Evolutionary conservation across 306 rosid species (phyloP), one percentile per base, ranked within the genome.

Genomic region (Medicago ruthenica): DNA sequence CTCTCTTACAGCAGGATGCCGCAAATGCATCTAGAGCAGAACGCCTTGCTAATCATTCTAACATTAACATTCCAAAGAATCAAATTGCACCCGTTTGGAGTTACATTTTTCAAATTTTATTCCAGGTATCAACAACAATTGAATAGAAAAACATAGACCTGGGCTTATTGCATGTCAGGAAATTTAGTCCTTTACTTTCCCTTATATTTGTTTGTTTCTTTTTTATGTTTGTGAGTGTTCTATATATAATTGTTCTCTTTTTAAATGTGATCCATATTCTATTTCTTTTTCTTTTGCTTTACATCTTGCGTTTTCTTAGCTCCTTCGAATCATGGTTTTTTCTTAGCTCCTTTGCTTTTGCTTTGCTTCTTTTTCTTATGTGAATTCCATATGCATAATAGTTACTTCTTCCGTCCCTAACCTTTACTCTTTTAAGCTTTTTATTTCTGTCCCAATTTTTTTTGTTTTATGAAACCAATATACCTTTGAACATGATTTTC

Each of bases 51-150:
- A 80, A n/a, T n/a, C n/a, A 82, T 74, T 55, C 80, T 34, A 42
- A 11, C 6, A 53, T 40, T 48, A 77, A 69, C 58, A 64, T 36
- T 15, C 71, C 14, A 51, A 51, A 72, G 45, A 75, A 50, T 63
- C 80, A 12, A 67, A 73, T 70, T 55, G 73, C 87, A 67, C 48
- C 65, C 48, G 20, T 73, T 36, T 87, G 82, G 79, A 84, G 76
- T 79, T 79, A 68, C 63, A 24, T 76, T 72, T 64, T 82, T 76
- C 79, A 81, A 78, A 77, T 85, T 74, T 3, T 91, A 54, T 89
- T 86, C 70, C 89, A 91, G 94, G 97, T 91, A 72, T 34, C 31
- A 47, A 59, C 36, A 40, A 51, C 47, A 20, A 75, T 7, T 69
- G 37, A 61, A 5, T 54, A 60, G 68, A 60, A 59, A 67, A 76